Evolutionary conservation across 73 alveolate genomes (phyloP).

Genomic region (Stentor coeruleus): DNA sequence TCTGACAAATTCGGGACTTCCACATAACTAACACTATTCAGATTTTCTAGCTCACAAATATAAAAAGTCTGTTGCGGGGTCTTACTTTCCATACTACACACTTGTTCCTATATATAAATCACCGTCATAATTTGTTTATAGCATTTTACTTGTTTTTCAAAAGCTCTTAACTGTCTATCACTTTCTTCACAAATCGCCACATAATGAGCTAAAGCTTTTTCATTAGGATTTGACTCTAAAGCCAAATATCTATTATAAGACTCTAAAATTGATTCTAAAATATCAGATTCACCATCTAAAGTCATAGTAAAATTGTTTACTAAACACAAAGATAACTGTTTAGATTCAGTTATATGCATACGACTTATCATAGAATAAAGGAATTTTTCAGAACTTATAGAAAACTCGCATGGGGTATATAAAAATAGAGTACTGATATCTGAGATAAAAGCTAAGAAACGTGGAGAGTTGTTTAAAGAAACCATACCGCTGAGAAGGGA

Average conservation of each 20-base stretch:
- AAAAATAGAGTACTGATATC: neutral
- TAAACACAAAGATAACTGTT: neutral
- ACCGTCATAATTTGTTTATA: neutral
- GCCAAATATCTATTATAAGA: neutral
- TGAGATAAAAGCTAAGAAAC: neutral
- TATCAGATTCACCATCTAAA: neutral
- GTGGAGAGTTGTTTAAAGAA: neutral
- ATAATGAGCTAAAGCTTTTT: neutral
- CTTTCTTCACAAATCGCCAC: neutral
- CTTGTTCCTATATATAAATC: neutral
- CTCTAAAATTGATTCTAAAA: neutral
- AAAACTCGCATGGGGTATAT: neutral
- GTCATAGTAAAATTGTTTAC: neutral
- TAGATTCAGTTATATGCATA: neutral
- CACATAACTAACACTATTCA: neutral
- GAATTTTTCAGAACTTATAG: neutral
- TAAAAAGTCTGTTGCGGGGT: neutral
- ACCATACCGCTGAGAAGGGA: neutral
- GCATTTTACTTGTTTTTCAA: neutral
- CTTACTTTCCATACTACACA: neutral
- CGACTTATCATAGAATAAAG: neutral
- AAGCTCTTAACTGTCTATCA: neutral
- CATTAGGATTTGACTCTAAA: neutral
- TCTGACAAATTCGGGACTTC: neutral
- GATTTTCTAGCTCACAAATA: neutral